Base-by-base conservation (phyloP, 257 asterid genomes). In the Primulina tabacum region DNA sequence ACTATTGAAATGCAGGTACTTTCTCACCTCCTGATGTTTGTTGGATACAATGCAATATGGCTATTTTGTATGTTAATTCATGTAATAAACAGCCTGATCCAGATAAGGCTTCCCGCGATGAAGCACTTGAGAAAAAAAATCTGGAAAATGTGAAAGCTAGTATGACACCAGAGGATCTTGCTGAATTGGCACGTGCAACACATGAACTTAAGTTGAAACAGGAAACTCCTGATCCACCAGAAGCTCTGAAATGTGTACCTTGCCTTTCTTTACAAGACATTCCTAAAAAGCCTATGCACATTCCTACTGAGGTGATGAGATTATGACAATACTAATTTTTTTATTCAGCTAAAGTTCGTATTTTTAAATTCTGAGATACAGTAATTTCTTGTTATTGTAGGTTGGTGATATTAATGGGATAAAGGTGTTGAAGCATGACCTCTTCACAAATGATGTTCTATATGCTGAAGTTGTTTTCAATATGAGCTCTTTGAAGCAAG, bases 161-260 rank as follows among this genome's bases (percentile, higher is more conserved):
- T 82, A 81, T 94, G 99, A 94, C 99, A 68, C 76, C 79, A 40
- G 99, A 85, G 84, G 99, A 94, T 83, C 99, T 94, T 80, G 97
- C 97, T 69, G 99, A 94, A 79, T 82, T 94, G 73, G 93, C 97
- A 55, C 96, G 96, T 74, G 90, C 96, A 60, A 94, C 99, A 24
- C 88, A 82, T 62, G 97, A 91, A 69, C 86, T 94, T 59, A 90
- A 85, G 82, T 61, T 89, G 85, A 91, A 91, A 81, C 99, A 94
- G 74, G 99, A 94, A 80, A 94, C 99, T 62, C 99, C 99, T 30
- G 99, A 94, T 68, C 90, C 97, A 62, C 97, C 97, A 59, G 99
- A 94, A 80, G 96, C 96, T 75, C 84, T 94, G 38, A 94, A 86
- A 79, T 78, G 92, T 65, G 96, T 93, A 33, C 99, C 99, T 33